Conservation (phyloP, 2,329 filamentous ascomycete species). For the Colletotrichum sp. region DNA sequence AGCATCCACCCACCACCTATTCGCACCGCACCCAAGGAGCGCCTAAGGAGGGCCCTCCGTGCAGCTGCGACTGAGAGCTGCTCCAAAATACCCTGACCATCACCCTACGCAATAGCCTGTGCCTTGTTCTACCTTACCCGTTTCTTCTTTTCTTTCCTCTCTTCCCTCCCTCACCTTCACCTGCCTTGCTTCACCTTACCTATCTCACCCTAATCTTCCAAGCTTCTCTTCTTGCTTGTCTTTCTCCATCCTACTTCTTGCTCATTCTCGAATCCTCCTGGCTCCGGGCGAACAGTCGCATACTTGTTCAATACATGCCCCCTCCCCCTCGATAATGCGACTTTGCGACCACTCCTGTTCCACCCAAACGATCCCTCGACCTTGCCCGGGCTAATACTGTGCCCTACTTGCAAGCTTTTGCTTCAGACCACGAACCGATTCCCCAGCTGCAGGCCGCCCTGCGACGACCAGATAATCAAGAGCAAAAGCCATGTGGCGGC, state of each 20-base stretch:
- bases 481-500: conserved; percentile 78
- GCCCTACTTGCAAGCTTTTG: not conserved
- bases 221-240: not conserved
- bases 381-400: not conserved
- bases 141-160: conserved; percentile 4
- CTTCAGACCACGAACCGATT: conserved; percentile 22
- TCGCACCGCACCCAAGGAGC: not conserved
- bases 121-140: not conserved
- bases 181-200: not conserved
- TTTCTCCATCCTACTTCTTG: not conserved
- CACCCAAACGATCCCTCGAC: not conserved
- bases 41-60: not conserved
- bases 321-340: conserved; percentile 17
- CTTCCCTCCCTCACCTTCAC: not conserved
- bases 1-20: not conserved
- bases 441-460: conserved; percentile 23
- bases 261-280: not conserved
- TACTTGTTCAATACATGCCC: conserved; percentile 3
- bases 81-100: conserved; percentile 16
- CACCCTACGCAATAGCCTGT: not conserved
- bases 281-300: not conserved
- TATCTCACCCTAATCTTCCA: not conserved
- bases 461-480: conserved; percentile 18
- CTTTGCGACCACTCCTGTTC: conserved; percentile 7
- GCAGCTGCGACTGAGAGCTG: not conserved